Evolutionary conservation across 2,329 filamentous ascomycete genomes (phyloP), one percentile per base, ranked within the genome.

Genomic region (Fusarium sp.): DNA sequence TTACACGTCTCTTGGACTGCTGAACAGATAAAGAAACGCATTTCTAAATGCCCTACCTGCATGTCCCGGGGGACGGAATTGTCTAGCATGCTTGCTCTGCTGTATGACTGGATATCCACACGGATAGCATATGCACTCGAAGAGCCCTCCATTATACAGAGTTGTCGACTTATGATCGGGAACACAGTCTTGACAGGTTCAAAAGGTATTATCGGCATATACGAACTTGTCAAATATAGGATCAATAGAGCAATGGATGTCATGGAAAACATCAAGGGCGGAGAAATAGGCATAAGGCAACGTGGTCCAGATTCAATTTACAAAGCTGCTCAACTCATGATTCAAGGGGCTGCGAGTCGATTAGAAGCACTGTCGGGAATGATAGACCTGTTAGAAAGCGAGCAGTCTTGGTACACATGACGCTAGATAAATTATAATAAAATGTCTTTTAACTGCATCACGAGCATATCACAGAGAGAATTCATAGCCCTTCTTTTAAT

Each of bases 281-380:
- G 11, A 14, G 13, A 7, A 12, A 1, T 2, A 4, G 18, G 15
- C 0, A 3, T 14, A 2, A 12, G 20, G 2, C 11, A 26, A 2
- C n/a, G n/a, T 8, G 12, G 14, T 1, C 15, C 1, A 2, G 11
- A 12, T 11, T 20, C 7, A 26, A 6, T 23, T 4, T 23, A 50
- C 12, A 17, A 13, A 26, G 23, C 23, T 15, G 8, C 20, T 15
- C 7, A 17, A 10, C 11, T 6, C 10, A 7, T 50, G 46, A 15
- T 50, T 6, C n/a, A 35, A 35, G 2, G 5, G 8, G 15, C 30
- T 18, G 30, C 13, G 7, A 35, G 46, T 50, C 20, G 46, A 7
- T 50, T 50, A 5, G 20, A 50, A 50, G 15, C 30, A 1, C 13
- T 35, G 4, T 50, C 12, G 1, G 46, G 46, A 26, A 14, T 6